phyloP scores from a whole-genome alignment of 108 stramenopile species.

The Mediolabrus comicus region DNA sequence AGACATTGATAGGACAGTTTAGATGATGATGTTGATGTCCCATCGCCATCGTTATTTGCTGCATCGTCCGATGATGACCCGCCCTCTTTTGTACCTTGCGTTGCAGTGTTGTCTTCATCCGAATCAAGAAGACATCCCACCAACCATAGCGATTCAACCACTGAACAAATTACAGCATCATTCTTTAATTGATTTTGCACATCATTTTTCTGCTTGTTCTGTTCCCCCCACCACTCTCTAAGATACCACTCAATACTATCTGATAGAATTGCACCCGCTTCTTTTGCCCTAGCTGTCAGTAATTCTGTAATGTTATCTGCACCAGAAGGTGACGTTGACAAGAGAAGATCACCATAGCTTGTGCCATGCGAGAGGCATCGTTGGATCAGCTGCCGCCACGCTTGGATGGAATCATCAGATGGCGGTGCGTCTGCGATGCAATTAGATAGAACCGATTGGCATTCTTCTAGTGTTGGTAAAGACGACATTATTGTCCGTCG shows the following conservation, averaged over 20 bases:
- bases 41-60: not conserved
- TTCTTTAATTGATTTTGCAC: not conserved
- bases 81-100: not conserved
- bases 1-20: constrained; percentile 2
- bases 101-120: not conserved
- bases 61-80: not conserved
- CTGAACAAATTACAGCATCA: constrained; percentile 26
- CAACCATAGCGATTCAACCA: constrained; percentile 35
- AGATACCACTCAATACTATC: constrained; percentile 15
- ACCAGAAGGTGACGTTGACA: not conserved
- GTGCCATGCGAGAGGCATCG: constrained; percentile 15
- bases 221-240: not conserved
- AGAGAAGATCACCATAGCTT: not conserved
- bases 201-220: not conserved
- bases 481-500: not conserved
- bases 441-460: constrained; percentile 16
- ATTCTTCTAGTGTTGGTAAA: constrained; percentile 22
- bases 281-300: not conserved
- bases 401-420: not conserved
- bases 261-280: not conserved
- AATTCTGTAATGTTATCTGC: not conserved
- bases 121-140: constrained; percentile 26
- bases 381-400: constrained; percentile 13
- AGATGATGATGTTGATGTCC: too few relatives aligned
- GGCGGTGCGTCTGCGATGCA: not conserved